Percentiles rank a stretch among this genome's conserved stretches.
Evolutionary conservation across 441 rosid genomes (phyloP).

Genomic region (Corymbia citriodora): DNA sequence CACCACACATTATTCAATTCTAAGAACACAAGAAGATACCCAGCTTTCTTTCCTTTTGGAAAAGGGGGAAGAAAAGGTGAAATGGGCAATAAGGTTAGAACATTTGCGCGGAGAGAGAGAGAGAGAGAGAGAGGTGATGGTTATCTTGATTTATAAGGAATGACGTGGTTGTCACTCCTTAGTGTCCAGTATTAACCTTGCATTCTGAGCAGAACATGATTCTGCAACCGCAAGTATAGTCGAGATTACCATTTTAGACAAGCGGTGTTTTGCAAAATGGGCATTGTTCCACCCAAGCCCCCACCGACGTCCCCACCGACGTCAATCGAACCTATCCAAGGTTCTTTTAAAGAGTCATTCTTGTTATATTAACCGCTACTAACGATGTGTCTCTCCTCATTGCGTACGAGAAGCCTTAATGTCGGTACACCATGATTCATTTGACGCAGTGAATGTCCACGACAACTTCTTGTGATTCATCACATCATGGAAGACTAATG

Average conservation of each 20-base stretch:
- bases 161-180: not conserved
- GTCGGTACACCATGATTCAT: not conserved
- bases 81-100: not conserved
- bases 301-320: not conserved
- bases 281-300: not conserved
- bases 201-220: not conserved
- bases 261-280: not conserved
- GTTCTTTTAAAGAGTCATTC: not conserved
- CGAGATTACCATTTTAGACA: not conserved
- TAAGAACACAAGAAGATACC: not conserved
- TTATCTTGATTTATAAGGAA: not conserved
- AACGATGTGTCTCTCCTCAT: not conserved
- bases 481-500: not conserved
- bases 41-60: not conserved
- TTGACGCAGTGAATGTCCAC: not conserved
- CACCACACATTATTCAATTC: not conserved
- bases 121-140: not conserved
- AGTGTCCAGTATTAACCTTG: not conserved
- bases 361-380: not conserved
- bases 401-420: not conserved
- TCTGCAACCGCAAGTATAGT: not conserved
- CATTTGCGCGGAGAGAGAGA: not conserved
- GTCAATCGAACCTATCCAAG: not conserved
- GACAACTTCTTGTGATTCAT: not conserved
- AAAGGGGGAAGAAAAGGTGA: not conserved